Conservation (phyloP, 2,329 filamentous ascomycete genomes). For the Colletotrichum eremochloae region DNA sequence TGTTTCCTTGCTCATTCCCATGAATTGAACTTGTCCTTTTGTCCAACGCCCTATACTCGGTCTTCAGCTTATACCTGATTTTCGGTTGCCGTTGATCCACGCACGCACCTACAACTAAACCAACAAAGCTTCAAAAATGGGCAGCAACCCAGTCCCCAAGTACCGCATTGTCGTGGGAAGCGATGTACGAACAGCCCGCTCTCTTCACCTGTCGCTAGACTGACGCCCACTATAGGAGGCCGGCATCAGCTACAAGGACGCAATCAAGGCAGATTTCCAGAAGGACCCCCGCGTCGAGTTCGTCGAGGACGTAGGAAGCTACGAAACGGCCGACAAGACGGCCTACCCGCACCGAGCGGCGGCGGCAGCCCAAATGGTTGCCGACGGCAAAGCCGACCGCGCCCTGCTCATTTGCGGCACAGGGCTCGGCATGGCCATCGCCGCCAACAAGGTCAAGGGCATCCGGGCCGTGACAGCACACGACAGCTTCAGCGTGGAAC, state of each 20-base stretch:
- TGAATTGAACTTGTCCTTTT: not conserved
- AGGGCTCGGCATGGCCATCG: constrained; percentile 87
- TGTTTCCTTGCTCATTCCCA: not conserved
- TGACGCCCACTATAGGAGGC: constrained; percentile 65
- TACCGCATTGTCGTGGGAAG: constrained; percentile 68
- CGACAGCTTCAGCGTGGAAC: constrained; percentile 86
- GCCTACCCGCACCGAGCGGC: constrained; percentile 86
- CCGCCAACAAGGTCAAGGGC: constrained; percentile 89
- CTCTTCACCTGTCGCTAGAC: not conserved
- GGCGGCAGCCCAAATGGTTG: constrained; percentile 74
- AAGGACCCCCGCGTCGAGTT: constrained; percentile 74
- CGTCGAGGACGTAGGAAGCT: constrained; percentile 81
- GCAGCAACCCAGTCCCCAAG: constrained; percentile 49
- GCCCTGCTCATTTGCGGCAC: constrained; percentile 89
- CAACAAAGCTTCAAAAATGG: constrained; percentile 18
- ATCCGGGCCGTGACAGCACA: constrained; percentile 91
- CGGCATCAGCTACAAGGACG: constrained; percentile 82
- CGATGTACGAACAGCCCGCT: constrained; percentile 58
- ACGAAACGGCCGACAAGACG: constrained; percentile 76
- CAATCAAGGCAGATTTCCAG: constrained; percentile 80
- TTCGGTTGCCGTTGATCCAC: not conserved
- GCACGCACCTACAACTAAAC: not conserved
- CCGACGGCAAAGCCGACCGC: constrained; percentile 76
- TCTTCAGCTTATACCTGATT: no score
- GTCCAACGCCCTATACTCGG: no score